Base-by-base conservation (phyloP, 352 stramenopile species). In the Pythium dissotocum region DNA sequence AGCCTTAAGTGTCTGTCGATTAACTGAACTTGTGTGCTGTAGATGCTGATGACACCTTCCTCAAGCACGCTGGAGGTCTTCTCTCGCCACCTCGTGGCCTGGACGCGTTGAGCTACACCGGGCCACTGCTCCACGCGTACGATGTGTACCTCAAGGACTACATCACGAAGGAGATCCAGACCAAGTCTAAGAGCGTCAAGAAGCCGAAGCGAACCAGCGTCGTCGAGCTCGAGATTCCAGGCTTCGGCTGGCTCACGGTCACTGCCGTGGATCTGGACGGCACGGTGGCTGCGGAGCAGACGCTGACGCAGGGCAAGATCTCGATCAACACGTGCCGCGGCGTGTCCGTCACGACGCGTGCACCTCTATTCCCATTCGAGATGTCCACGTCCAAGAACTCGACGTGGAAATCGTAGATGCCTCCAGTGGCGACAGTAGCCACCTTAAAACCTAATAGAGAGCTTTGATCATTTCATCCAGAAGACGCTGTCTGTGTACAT, bases 241-340 rank as follows among this genome's bases (percentile, higher is more conserved):
- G 84, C 55, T 94, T 95, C 69, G 85, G 87, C 18, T 95, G 87
- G 87, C 73, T 94, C 16, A 82, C 78, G 2, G 77, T 94, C 60
- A 93, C 87, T 0, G 82, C 85, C 18, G 82, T 95, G 9, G 85
- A 94, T 64, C 69, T 95, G n/a, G 85, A 95, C 53, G 85, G 87
- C 52, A 91, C 87, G 6, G 52, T 69, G 10, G 73, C 83, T n/a
- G 78, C 83, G 18, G 75, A 85, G 62, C 78, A 80, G 54, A 95
- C 87, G 33, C 76, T 95, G 28, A 63, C 70, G 9, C 70, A 88
- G 21, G 84, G 65, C 12, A 88, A 84, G 49, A 83, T 95, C 63
- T 73, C 78, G 10, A 67, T 95, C 6, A 79, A 77, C 58, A 89
- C 84, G 10, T 92, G 82, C 46, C 76, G 81, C 24, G 85, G 87